Percentiles rank a stretch among this genome's conserved stretches.
These are phyloP conservation scores for Chaetomidium leptoderma DNA, from an alignment of 495 filamentous ascomycete genomes.

Conservation along the genomic window DNA sequence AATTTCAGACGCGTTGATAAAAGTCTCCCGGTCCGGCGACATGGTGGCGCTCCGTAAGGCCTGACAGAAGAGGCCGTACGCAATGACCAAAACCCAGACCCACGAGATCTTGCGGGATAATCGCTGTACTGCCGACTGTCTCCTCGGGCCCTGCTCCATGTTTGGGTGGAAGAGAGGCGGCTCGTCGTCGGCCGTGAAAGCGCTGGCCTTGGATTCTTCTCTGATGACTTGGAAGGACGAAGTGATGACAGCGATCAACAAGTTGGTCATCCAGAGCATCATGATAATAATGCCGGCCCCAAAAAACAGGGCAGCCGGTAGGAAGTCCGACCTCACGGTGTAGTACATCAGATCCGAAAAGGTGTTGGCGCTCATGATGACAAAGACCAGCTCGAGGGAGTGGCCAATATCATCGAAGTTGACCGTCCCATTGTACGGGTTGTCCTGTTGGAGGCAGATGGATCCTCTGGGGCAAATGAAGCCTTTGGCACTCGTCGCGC, in stretches of 20 bases:
- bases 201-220: conserved; percentile 90
- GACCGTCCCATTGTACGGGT: conserved; percentile 81
- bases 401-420: conserved; percentile 94
- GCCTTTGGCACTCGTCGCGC: conserved; percentile 64
- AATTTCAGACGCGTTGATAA: conserved; percentile 62
- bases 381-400: conserved; percentile 92
- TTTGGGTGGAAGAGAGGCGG: conserved; percentile 32
- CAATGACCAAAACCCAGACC: conserved; percentile 79
- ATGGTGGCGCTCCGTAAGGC: conserved; percentile 71
- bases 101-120: conserved; percentile 67
- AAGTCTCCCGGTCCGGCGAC: conserved; percentile 47
- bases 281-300: conserved; percentile 84
- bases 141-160: conserved; percentile 45
- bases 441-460: conserved; percentile 69
- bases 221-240: conserved; percentile 98
- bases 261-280: conserved; percentile 93
- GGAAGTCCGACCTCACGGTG: conserved; percentile 84
- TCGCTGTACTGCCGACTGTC: conserved; percentile 56
- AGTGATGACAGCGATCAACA: conserved; percentile 96
- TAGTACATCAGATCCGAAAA: conserved; percentile 93
- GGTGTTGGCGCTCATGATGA: conserved; percentile 97
- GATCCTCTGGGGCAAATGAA: conserved; percentile 84
- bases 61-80: conserved; percentile 70
- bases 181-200: conserved; percentile 76
- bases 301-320: conserved; percentile 80